Conservation (phyloP, 2,329 filamentous ascomycete genomes). For the Pyricularia grisea region DNA sequence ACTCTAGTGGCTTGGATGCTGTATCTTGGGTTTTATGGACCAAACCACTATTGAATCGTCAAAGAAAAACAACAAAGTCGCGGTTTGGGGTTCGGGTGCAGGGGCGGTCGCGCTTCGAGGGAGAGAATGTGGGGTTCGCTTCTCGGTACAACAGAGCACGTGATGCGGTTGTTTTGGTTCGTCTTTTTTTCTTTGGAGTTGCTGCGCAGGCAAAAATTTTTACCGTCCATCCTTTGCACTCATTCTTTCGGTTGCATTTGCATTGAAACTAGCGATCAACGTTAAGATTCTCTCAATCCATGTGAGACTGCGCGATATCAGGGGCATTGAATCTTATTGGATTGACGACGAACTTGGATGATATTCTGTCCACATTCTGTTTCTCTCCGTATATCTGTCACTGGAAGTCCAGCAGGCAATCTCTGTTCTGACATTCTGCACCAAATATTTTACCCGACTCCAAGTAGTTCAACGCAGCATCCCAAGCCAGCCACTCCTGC, state of each 20-base stretch:
- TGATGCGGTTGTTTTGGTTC: background rate
- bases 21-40: background rate
- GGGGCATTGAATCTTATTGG: background rate
- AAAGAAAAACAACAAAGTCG: background rate
- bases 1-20: background rate
- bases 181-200: background rate
- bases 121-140: background rate
- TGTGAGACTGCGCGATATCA: background rate
- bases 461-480: background rate
- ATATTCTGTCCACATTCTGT: background rate
- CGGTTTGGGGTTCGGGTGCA: background rate
- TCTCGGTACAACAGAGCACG: background rate
- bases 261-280: background rate
- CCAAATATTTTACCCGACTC: background rate
- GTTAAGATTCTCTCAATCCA: background rate
- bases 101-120: background rate
- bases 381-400: background rate
- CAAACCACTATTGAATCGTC: background rate
- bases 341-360: background rate
- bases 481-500: slow-evolving; percentile 1
- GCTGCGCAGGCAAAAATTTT: background rate
- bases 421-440: background rate
- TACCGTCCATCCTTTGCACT: background rate
- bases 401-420: background rate
- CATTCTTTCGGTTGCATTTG: background rate